Base-by-base conservation (phyloP, 805 yeast species). In the Wickerhamomyces kurtzmanii region DNA sequence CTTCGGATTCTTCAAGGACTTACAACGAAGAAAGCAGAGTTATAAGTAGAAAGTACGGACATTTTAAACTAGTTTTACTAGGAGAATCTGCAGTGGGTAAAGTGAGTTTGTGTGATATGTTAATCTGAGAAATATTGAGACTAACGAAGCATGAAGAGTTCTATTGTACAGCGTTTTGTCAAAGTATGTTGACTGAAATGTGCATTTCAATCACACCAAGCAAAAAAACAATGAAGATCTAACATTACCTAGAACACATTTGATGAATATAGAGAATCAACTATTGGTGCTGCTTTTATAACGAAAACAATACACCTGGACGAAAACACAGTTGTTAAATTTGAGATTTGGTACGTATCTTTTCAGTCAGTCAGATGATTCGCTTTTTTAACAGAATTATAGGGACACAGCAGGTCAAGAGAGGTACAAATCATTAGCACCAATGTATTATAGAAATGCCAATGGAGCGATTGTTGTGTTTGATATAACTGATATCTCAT, bases 361-460 rank as follows among this genome's bases (percentile, higher is more conserved):
- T 8, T 15, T 5, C 19, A 6, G n/a, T n/a, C n/a, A n/a, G n/a
- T n/a, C n/a, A n/a, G n/a, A n/a, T n/a, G n/a, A n/a, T n/a, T n/a
- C n/a, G n/a, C n/a, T n/a, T n/a, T n/a, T n/a, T n/a, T n/a, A n/a
- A n/a, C n/a, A n/a, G n/a, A n/a, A n/a, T n/a, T n/a, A n/a, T n/a
- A 78, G 91, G 94, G 98, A 89, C 50, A 89, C 98, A 10, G 98
- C 98, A 0, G 98, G 98, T 15, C 98, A 81, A 49, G 93, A 81
- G 48, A 62, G 93, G 27, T 82, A 82, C 59, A 82, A 79, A 45
- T 75, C 84, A 12, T 55, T 81, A 36, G 86, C 91, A 0, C 91
- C 93, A 12, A 75, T 82, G 77, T 81, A 82, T 49, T 81, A 82
- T 46, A 58, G 93, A 30, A 80, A 82, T 42, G 78, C 91, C 2